phyloP scores from a whole-genome alignment of 805 yeast species.

The Candida parachauliodes region DNA sequence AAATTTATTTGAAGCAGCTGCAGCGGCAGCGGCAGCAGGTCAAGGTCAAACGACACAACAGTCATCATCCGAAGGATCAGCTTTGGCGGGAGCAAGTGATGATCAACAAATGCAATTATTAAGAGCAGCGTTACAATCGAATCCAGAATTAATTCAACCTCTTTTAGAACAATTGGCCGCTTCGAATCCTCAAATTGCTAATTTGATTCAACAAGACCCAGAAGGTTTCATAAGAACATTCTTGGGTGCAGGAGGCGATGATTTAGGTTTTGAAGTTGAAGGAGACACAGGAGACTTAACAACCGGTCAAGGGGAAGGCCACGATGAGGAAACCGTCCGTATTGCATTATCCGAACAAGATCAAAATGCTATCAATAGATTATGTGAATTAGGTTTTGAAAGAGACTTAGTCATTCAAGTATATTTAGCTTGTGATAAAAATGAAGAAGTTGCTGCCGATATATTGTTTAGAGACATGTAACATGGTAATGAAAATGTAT shows the following conservation, averaged over 20 bases:
- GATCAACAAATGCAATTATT: conserved; percentile 51
- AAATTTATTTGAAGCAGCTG: conserved; percentile 55
- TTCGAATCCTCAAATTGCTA: conserved; percentile 81
- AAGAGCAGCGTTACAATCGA: conserved; percentile 73
- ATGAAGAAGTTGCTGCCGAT: conserved; percentile 96
- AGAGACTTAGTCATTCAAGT: conserved; percentile 85
- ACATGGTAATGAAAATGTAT: conserved; percentile 2
- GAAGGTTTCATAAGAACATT: conserved; percentile 79
- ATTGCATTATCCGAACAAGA: conserved; percentile 76
- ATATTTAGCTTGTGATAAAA: conserved; percentile 95
- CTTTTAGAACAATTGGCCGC: conserved; percentile 77
- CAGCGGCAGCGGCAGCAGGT: conserved; percentile 28
- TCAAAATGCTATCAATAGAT: conserved; percentile 81
- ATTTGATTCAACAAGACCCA: conserved; percentile 78
- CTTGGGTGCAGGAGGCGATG: conserved; percentile 56
- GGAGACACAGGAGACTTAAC: conserved; percentile 31
- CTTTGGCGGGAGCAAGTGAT: conserved; percentile 39
- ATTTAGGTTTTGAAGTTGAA: conserved; percentile 36
- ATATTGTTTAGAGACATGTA: conserved; percentile 60
- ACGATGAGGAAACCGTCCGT: conserved; percentile 41
- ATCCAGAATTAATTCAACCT: conserved; percentile 86
- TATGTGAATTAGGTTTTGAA: conserved; percentile 92
- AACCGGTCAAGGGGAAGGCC: conserved; percentile 31
- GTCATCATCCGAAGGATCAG: conserved; percentile 23
- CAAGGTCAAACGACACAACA: conserved; percentile 22